Evolutionary conservation across 352 stramenopile genomes (phyloP), one percentile per base, ranked within the genome.

Genomic region (Blastocystis hominis): DNA sequence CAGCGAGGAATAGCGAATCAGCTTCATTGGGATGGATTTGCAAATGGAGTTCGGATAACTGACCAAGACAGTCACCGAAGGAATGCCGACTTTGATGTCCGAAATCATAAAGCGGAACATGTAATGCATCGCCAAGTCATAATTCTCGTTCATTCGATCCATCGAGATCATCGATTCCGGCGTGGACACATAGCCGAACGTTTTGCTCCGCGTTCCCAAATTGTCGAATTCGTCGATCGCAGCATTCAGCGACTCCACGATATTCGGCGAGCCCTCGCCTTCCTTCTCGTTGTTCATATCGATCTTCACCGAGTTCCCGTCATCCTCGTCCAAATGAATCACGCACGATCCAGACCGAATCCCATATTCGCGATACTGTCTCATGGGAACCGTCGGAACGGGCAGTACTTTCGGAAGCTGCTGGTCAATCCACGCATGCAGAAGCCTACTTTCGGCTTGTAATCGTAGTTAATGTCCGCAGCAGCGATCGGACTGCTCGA

Each of bases 61-160:
- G 40, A 84, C 50, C 34, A 66, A 24, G 2, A 84, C 15, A 2
- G 72, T 68, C 5, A 66, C 15, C 15, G 72, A 84, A 50, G 72
- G 72, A 53, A 84, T 24, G 3, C 24, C 40, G 2, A 84, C 50
- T 13, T 64, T 63, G 50, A 66, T 66, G 56, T 84, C 72, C 1
- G 44, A 47, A 3, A 84, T 44, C 1, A 84, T 10, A 44, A 66
- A 84, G 1, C 72, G 72, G 44, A 53, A 36, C 30, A 63, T 84
- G 50, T 68, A 69, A 30, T 84, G 72, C 15, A 68, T 55, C 17
- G 47, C 72, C 30, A 53, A 53, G 5, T 66, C 54, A 44, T 84
- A 84, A 34, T 84, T 84, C 24, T 84, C 72, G 42, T 84, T 84
- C 72, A 84, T 84, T 10, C 53, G 47, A 6, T 84, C 72, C 15